Evolutionary conservation across 1,139 yeast genomes (phyloP).

Genomic region (Ogataea hybrid): DNA sequence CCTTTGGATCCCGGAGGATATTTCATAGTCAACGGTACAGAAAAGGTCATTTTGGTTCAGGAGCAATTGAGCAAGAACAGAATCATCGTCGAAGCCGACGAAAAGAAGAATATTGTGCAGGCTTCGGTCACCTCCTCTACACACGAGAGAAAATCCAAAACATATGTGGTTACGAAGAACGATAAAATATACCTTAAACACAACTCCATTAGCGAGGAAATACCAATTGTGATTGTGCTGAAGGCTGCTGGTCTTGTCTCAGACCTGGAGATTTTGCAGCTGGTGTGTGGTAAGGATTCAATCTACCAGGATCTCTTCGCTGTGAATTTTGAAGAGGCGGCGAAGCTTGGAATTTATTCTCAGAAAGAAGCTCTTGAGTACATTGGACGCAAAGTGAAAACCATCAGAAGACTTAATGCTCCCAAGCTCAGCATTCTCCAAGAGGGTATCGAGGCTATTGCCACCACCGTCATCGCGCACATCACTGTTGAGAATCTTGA

Average conservation of each 20-base stretch:
- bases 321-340: constrained; percentile 91
- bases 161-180: constrained; percentile 91
- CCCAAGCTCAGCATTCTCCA: constrained; percentile 79
- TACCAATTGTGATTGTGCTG: constrained; percentile 88
- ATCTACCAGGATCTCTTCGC: constrained; percentile 89
- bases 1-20: constrained; percentile 99
- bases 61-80: constrained; percentile 96
- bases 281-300: constrained; percentile 89
- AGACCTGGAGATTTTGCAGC: constrained; percentile 88
- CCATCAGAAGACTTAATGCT: constrained; percentile 81
- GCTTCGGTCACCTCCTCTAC: constrained; percentile 98
- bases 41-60: constrained; percentile 93
- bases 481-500: constrained; percentile 80
- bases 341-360: constrained; percentile 79
- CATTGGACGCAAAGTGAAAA: constrained; percentile 87
- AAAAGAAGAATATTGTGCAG: constrained; percentile 89
- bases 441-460: constrained; percentile 97
- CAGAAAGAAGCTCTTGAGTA: constrained; percentile 93
- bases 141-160: constrained; percentile 95
- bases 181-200: constrained; percentile 89
- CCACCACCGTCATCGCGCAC: constrained; percentile 95
- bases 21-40: constrained; percentile 96
- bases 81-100: constrained; percentile 97
- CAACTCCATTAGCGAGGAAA: constrained; percentile 83
- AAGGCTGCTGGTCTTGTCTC: constrained; percentile 96